Evolutionary conservation across 257 asterid species (phyloP), one percentile per base, ranked within the genome.

Genomic region (Cynanchum wilfordii): DNA sequence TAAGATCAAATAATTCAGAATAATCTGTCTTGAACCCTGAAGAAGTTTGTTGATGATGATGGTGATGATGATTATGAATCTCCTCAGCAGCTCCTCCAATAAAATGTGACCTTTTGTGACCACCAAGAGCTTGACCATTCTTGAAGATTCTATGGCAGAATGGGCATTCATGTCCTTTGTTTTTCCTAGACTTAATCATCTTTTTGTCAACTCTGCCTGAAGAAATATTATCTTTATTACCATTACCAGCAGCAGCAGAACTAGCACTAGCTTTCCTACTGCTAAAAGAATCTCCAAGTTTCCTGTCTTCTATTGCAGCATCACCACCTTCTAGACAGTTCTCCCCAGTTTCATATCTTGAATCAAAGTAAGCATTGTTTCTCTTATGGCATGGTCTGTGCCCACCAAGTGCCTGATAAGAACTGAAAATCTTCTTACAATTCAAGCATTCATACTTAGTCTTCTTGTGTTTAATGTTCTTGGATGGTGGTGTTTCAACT

Each of bases 121-220:
- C 98, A 25, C 99, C 99, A 49, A 94, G 84, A 25, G 99, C 99
- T 74, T 91, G 99, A 19, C 99, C 99, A 50, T 90, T 89, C 89
- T 91, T 94, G 80, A 94, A 94, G 70, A 90, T 86, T 66, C 93
- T 81, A 74, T 76, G 72, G 68, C 98, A 93, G 68, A 85, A 86
- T 3, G 97, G 98, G 73, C 98, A 93, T 70, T 73, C 84, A n/a
- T 87, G 93, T 15, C 81, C 85, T 72, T 92, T 90, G 73, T 52
- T 78, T 81, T 85, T 93, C 87, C 84, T 86, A 12, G 82, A 38
- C 81, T 78, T 87, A 10, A 52, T 87, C 10, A 52, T 67, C 57
- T 77, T 84, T 63, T 87, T 88, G 69, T 85, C 89, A 33, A 66
- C 66, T 72, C 71, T 51, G 45, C 62, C 72, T 50, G 89, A 74